Base-by-base conservation (phyloP, 2,329 filamentous ascomycete species). In the Colletotrichum shisoi region DNA sequence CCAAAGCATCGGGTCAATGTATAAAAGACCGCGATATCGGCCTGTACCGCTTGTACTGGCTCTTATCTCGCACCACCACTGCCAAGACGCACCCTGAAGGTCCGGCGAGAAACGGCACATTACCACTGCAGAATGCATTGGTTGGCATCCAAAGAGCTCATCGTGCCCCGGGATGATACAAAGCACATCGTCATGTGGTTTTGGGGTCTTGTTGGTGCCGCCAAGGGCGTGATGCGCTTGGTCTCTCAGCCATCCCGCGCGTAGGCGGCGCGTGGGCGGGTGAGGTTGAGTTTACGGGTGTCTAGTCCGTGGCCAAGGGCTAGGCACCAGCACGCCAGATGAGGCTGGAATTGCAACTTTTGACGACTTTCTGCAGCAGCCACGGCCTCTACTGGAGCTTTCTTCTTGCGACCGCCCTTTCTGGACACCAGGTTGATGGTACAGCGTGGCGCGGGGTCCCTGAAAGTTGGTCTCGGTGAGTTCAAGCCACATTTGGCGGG, bases 281-380 rank as follows among this genome's bases (percentile, higher is more conserved):
- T 27, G 24, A 54, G 21, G 48, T 58, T 13, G 27, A 59, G 34
- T 58, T 56, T 54, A 64, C 54, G 48, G 49, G 3, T 64, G 37
- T n/a, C 44, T 56, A 51, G 64, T 19, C 54, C 61, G 54, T n/a
- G 42, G 65, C 65, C 65, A 67, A 67, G 65, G 49, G 44, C 65
- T 67, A 24, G 65, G 65, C 54, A 27, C 65, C 54, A 67, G 65
- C 65, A 67, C 61, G 65, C 65, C 65, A 67, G 65, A 67, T 34
- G 60, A 59, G 61, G 65, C 61, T 45, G 65, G 42, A 27, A 67
- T 67, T 64, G 61, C 65, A 67, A 67, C 65, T 67, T 34, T 64
- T 48, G 57, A 56, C 37, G n/a, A 49, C 37, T 34, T 21, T 19
- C 62, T 64, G 62, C 62, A 53, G 57, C 46, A 24, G 39, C 37